These are phyloP conservation scores for Prillingera fragicola DNA, from an alignment of 1,284 basidiomycete species.

Conservation along the genomic window DNA sequence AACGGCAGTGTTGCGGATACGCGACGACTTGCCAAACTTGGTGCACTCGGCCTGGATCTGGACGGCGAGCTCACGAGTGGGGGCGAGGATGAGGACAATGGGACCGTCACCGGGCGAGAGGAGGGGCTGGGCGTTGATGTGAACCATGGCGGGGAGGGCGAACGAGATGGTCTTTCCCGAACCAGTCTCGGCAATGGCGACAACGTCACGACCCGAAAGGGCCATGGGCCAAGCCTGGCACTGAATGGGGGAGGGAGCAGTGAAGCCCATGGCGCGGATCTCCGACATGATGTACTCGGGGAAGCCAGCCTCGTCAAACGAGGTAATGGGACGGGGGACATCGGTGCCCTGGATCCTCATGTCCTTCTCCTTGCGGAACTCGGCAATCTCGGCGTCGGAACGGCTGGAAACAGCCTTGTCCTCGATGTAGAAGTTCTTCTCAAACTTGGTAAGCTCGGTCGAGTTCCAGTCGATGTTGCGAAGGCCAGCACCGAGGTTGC, in stretches of 20 bases:
- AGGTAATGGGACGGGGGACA: constrained; percentile 82
- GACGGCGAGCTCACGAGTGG: constrained; percentile 95
- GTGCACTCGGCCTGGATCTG: constrained; percentile 99
- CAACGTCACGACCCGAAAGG: constrained; percentile 84
- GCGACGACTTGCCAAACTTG: constrained; percentile 94
- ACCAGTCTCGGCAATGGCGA: constrained; percentile 94
- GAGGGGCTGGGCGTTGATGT: constrained; percentile 98
- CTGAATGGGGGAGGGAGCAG: constrained; percentile 85
- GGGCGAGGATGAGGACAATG: constrained; percentile 92
- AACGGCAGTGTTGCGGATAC: constrained; percentile 95
- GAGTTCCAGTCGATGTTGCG: constrained; percentile 77
- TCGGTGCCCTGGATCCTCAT: constrained; percentile 87
- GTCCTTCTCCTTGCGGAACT: constrained; percentile 77
- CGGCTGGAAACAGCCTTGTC: constrained; percentile 77
- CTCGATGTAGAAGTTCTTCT: constrained; percentile 83
- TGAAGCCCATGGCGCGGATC: constrained; percentile 89
- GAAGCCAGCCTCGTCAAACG: constrained; percentile 92
- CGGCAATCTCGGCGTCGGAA: constrained; percentile 78
- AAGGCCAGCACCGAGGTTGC: constrained; percentile 74
- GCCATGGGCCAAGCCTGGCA: constrained; percentile 99
- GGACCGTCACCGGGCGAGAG: constrained; percentile 92
- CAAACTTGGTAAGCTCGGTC: constrained; percentile 69
- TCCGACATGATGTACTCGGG: constrained; percentile 93
- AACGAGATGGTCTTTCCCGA: constrained; percentile 98
- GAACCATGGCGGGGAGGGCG: constrained; percentile 96